A percentile compares a stretch with the other conserved stretches of the same genome.
Evolutionary conservation across 164 flowering plant genomes (phyloP).

Genomic region (Cinnamomum chago): DNA sequence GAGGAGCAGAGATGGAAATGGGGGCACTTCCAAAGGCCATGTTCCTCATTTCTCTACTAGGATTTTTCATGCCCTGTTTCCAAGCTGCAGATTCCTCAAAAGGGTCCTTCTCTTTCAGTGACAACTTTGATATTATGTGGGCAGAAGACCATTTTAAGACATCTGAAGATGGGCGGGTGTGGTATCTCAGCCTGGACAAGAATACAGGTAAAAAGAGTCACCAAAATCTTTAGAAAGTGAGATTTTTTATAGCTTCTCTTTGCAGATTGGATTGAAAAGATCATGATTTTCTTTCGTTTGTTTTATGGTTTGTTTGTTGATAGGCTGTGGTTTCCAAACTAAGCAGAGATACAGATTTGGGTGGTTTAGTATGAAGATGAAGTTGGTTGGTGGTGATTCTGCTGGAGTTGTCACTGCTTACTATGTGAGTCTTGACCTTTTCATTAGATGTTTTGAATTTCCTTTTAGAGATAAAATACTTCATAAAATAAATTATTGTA

Average conservation of each 20-base stretch:
- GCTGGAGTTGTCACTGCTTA: slow-evolving; percentile 96
- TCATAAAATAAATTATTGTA: no score
- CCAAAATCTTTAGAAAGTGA: neutral
- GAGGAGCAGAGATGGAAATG: neutral
- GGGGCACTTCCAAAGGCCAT: neutral
- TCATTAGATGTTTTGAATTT: no score
- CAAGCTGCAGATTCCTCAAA: slow-evolving; percentile 38
- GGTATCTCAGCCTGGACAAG: slow-evolving; percentile 78
- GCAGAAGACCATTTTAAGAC: slow-evolving; percentile 76
- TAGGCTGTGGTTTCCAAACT: slow-evolving; percentile 91
- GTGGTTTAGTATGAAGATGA: slow-evolving; percentile 96
- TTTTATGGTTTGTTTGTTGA: neutral
- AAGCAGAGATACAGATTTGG: slow-evolving; percentile 87
- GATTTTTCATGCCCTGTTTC: slow-evolving; percentile 28
- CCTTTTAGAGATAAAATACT: no score
- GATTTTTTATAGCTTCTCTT: neutral
- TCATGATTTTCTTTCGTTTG: neutral
- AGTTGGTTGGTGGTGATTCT: slow-evolving; percentile 88
- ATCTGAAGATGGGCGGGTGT: slow-evolving; percentile 78
- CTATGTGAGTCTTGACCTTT: slow-evolving; percentile 50
- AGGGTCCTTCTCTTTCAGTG: slow-evolving; percentile 42
- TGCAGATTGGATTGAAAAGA: neutral
- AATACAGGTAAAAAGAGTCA: slow-evolving; percentile 53
- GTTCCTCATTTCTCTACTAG: neutral
- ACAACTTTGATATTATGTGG: slow-evolving; percentile 75